These are phyloP conservation scores for Xylaria grammica DNA, from an alignment of 495 filamentous ascomycete genomes.

Conservation along the genomic window DNA sequence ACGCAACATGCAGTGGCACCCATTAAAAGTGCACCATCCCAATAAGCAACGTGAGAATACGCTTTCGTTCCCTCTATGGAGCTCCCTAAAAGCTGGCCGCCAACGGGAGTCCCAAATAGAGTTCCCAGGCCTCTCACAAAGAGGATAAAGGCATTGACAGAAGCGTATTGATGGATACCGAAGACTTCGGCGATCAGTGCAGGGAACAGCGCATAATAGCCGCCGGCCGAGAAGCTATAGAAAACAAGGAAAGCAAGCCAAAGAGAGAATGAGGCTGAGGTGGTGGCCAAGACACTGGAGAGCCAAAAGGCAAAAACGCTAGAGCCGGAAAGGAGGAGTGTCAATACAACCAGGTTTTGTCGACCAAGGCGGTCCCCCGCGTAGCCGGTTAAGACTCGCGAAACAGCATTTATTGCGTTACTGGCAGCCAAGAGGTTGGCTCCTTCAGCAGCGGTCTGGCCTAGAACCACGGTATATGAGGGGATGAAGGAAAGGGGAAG, in stretches of 20 bases:
- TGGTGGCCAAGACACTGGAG: conserved; percentile 32
- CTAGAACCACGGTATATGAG: conserved; percentile 49
- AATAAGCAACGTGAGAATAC: conserved; percentile 39
- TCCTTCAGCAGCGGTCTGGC: conserved; percentile 45
- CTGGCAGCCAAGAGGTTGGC: conserved; percentile 58
- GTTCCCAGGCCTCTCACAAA: conserved; percentile 61
- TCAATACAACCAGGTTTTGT: conserved; percentile 59
- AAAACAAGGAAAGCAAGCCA: conserved; percentile 59
- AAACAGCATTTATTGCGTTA: conserved; percentile 61
- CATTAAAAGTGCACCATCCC: conserved; percentile 44
- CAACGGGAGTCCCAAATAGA: conserved; percentile 59
- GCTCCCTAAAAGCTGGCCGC: conserved; percentile 45
- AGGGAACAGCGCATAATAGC: conserved; percentile 53
- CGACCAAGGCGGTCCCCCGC: conserved; percentile 55
- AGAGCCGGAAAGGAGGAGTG: conserved; percentile 50
- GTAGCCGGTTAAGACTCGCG: conserved; percentile 56
- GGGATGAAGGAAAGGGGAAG: conserved; percentile 54
- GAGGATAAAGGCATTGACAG: conserved; percentile 63
- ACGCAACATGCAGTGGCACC: conserved; percentile 37
- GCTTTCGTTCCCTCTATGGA: conserved; percentile 28
- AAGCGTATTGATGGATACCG: conserved; percentile 61
- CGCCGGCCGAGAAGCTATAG: conserved; percentile 59
- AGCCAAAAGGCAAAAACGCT: conserved; percentile 60
- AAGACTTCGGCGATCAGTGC: conserved; percentile 62
- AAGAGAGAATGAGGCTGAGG: conserved; percentile 32